Conservation (phyloP, 1,139 yeast genomes). For the Entelexis sorbosivorans region DNA sequence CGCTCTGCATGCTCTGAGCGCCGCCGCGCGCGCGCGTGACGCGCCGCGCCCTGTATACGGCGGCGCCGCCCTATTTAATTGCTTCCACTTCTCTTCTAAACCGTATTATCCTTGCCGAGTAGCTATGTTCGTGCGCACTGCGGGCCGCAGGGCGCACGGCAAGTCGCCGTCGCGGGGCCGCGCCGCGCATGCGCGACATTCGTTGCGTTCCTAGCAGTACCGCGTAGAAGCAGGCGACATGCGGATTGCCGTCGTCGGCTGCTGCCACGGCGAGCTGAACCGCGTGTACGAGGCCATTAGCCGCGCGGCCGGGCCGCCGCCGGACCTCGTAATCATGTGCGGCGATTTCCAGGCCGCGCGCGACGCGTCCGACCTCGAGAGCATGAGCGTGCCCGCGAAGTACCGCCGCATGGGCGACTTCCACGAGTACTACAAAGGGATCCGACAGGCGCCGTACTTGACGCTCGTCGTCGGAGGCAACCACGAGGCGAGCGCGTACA, state of each 20-base stretch:
- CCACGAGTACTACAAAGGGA: conserved; percentile 56
- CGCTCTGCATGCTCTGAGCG: conserved; percentile 8
- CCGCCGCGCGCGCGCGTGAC: neutral
- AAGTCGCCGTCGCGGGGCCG: too few relatives aligned
- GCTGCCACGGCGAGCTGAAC: conserved; percentile 80
- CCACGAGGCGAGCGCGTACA: conserved; percentile 77
- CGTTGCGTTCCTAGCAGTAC: neutral
- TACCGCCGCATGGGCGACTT: conserved; percentile 62
- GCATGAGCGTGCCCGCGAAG: conserved; percentile 51
- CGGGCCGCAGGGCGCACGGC: too few relatives aligned
- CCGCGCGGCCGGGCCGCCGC: conserved; percentile 25
- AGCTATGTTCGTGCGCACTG: too few relatives aligned
- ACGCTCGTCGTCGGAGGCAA: conserved; percentile 91
- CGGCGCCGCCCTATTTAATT: neutral
- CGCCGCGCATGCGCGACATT: neutral
- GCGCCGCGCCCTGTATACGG: neutral
- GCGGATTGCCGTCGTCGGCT: conserved; percentile 52
- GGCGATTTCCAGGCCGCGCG: conserved; percentile 82
- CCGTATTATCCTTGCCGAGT: too few relatives aligned
- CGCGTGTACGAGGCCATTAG: conserved; percentile 41
- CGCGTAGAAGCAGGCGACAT: conserved; percentile 8
- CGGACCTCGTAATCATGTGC: conserved; percentile 64
- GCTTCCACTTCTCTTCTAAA: too few relatives aligned
- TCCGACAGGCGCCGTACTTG: conserved; percentile 52
- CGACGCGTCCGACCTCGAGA: conserved; percentile 47